Base-by-base conservation (phyloP, 495 filamentous ascomycete species). In the Opeltia flavorubescens region DNA sequence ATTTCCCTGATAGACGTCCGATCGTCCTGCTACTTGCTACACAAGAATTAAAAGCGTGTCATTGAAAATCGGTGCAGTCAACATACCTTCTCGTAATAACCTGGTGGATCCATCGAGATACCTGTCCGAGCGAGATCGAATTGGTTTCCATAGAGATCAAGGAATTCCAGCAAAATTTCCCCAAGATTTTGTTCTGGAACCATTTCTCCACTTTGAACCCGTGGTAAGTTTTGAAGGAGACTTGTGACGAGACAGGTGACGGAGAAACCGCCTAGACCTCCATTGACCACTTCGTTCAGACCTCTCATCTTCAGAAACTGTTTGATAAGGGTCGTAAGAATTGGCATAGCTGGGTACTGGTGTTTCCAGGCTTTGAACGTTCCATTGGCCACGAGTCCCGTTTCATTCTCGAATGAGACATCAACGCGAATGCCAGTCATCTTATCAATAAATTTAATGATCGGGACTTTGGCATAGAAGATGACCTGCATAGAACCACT, bases 231-330 rank as follows among this genome's bases (percentile, higher is more conserved):
- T 54, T 95, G 82, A 13, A 96, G 63, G 52, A 95, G 66, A 61
- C 80, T 86, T 43, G 86, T 79, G n/a, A 95, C 84, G 34, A 98
- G 71, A 65, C 93, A 98, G 33, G 83, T 94, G 44, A 94, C 81
- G 1, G 87, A 83, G 56, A 96, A 95, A 1, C 89, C 89, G 28
- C 91, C 93, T n/a, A 98, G 71, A 0, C 93, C 93, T 47, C 93
- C 93, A 35, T 75, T 80, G 17, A 80, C 78, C 2, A 93, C 86
- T 59, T 98, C 91, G 51, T 95, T 94, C 29, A 95, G 68, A 1
- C 79, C 84, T 34, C 88, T 76, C 76, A 98, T 89, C 15, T 81
- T 66, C 17, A 98, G 66, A 47, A 93, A 88, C 45, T 96, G 93
- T 62, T 98, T 98, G 63, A 98, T 76, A 21, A 98, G 51, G 0